phyloP scores from a whole-genome alignment of 192 early-diverging fungal genomes.

The Umbelopsis isabellina region DNA sequence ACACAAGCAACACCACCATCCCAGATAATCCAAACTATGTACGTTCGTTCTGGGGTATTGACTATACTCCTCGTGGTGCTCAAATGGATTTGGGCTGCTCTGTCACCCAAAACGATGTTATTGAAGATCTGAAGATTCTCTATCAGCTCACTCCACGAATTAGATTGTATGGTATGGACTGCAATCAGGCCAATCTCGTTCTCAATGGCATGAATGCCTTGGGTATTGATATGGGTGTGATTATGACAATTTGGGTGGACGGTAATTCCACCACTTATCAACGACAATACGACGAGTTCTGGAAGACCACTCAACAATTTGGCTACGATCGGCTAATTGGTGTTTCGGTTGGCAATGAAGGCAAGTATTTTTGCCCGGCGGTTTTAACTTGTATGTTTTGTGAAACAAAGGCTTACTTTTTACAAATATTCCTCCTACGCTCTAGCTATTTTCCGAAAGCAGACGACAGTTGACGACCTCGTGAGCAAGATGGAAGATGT shows the following conservation, averaged over 20 bases:
- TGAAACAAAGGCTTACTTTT: background rate
- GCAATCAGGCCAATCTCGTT: conserved; percentile 41
- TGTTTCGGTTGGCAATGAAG: conserved; percentile 53
- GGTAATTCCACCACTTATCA: conserved; percentile 37
- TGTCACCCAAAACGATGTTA: conserved; percentile 37
- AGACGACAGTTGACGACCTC: conserved; percentile 25
- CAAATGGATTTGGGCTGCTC: conserved; percentile 43
- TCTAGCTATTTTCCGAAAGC: conserved; percentile 43
- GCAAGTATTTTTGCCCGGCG: conserved; percentile 12
- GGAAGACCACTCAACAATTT: conserved; percentile 37
- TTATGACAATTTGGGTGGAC: conserved; percentile 50
- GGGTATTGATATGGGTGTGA: conserved; percentile 41
- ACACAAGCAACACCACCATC: background rate
- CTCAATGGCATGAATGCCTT: conserved; percentile 40
- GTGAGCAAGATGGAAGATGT: conserved; percentile 5
- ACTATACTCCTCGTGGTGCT: conserved; percentile 43
- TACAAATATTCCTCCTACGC: background rate
- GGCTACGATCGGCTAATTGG: conserved; percentile 45
- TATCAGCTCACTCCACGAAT: conserved; percentile 47
- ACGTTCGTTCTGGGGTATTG: conserved; percentile 47
- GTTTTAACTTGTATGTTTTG: background rate
- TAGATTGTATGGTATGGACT: conserved; percentile 51
- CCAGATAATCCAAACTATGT: conserved; percentile 29
- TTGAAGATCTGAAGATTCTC: conserved; percentile 45
- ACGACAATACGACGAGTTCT: conserved; percentile 43